Evolutionary conservation across 805 yeast genomes (phyloP).

Genomic region (Cyberlindnera meyerae): DNA sequence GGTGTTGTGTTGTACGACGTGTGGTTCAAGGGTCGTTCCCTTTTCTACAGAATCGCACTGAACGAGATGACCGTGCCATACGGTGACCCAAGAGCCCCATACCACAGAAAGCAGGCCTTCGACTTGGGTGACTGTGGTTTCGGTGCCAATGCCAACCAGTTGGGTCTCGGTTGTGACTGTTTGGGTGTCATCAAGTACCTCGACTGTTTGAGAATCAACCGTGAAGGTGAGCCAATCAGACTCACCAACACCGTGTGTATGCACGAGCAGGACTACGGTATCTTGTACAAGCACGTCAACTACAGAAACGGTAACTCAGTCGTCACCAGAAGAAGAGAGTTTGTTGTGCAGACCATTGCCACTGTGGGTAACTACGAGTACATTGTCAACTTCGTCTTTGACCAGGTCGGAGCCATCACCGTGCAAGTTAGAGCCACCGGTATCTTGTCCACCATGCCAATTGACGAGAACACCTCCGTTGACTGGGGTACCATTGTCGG

Average conservation of each 20-base stretch:
- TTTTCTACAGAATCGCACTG: constrained; percentile 65
- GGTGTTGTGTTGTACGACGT: constrained; percentile 74
- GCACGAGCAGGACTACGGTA: constrained; percentile 77
- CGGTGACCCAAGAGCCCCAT: constrained; percentile 80
- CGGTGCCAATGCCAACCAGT: constrained; percentile 65
- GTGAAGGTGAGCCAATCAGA: constrained; percentile 56
- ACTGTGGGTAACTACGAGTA: constrained; percentile 85
- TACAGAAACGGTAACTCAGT: constrained; percentile 69
- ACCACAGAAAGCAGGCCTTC: constrained; percentile 82
- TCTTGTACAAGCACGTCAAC: constrained; percentile 74
- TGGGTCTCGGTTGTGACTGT: constrained; percentile 77
- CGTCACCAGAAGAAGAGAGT: constrained; percentile 68
- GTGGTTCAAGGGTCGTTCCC: constrained; percentile 69
- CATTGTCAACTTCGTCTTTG: constrained; percentile 64
- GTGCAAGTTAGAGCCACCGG: constrained; percentile 85
- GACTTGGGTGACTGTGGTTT: constrained; percentile 85
- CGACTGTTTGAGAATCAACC: constrained; percentile 53
- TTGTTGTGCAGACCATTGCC: constrained; percentile 74
- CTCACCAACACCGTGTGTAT: constrained; percentile 70
- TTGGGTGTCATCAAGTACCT: constrained; percentile 72
- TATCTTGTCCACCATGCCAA: constrained; percentile 79
- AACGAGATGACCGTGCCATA: constrained; percentile 88
- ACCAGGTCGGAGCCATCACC: constrained; percentile 72
- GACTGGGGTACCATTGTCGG: constrained; percentile 72
- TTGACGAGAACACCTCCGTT: constrained; percentile 60